Evolutionary conservation across 2,329 filamentous ascomycete species (phyloP), one percentile per base, ranked within the genome.

Genomic region (Phyllachora maydis): DNA sequence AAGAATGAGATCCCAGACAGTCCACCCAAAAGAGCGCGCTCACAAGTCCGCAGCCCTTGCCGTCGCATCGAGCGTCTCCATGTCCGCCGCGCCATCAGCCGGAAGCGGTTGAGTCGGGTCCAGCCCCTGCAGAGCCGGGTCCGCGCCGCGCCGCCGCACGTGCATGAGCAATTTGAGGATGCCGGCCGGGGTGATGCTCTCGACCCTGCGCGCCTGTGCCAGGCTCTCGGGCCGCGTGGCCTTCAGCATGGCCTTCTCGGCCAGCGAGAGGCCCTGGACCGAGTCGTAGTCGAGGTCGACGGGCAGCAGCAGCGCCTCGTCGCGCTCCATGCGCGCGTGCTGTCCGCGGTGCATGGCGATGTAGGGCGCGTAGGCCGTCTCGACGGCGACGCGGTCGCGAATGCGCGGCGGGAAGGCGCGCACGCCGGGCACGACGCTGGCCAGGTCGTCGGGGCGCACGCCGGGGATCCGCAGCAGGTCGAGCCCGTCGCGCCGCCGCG

Each of bases 281-380:
- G 46, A 37, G 20, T 66, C 58, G 38, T 93, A 98, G 36, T 93
- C 69, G 9, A 95, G 43, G 33, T 82, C 68, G 0, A 56, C 34
- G 0, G 85, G 81, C 8, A 98, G 50, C 9, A 54, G 52, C 9
- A 93, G 48, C 6, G 56, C 56, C 43, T 93, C 88, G 39, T 95
- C 85, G 24, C 69, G 65, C 28, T 67, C 53, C 43, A 91, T 75
- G 5, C 62, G 58, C 16, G 59, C 58, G 11, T 72, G 72, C 28
- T 71, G 59, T 3, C 60, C 57, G 14, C 59, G 56, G 43, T 95
- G 82, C 36, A 69, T 65, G 21, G 58, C 60, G 18, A 92, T 70
- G 43, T 92, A 92, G 0, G 85, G 85, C 2, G 76, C 79, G 43
- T 98, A 98, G 3, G 65, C 57, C 9, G 75, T 75, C 46, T 93